Evolutionary conservation across 2,329 filamentous ascomycete genomes (phyloP), one percentile per base, ranked within the genome.

Genomic region (Scedosporium apiospermum): DNA sequence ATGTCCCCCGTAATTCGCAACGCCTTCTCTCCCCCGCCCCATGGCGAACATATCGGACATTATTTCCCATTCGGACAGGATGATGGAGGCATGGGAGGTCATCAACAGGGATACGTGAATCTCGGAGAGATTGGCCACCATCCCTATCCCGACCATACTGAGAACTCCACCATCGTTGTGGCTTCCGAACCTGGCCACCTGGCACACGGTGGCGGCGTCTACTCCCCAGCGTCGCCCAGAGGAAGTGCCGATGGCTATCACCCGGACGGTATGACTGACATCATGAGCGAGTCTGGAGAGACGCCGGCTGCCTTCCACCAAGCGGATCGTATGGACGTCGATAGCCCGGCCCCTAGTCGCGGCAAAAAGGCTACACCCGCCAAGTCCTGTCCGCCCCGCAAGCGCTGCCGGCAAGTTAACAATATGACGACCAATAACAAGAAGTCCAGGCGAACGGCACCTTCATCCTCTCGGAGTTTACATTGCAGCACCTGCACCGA

Each of bases 401-500:
- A 53, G 21, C 49, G 49, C 23, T 6, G 21, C 21, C 49, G 49
- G 16, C 42, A 51, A 7, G 26, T 10, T 7, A 7, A 2, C n/a
- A 51, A 53, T 14, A 14, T 30, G 10, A 2, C 44, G 3, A 10
- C 42, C 21, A 61, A 53, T 26, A 53, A n/a, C 26, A 23, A 23
- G 23, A 23, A 23, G 23, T 23, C 23, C 23, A 23, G 23, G 3
- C 23, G 23, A 23, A 23, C 23, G 23, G 3, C 23, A 23, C 2
- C 23, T 23, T 23, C 23, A 23, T 23, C 23, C 23, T 23, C 23
- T 23, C 23, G 23, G 23, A 23, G 23, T 23, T 2, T 6, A 14
- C 57, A 10, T 44, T 57, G 63, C 58, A 23, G 16, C 6, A 53
- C 64, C 23, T 63, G 58, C 62, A 41, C 58, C 30, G 30, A 49